A percentile compares a stretch with the other conserved stretches of the same genome.
Conservation (phyloP, 73 alveolate species). For the Blepharisma japonicum region DNA sequence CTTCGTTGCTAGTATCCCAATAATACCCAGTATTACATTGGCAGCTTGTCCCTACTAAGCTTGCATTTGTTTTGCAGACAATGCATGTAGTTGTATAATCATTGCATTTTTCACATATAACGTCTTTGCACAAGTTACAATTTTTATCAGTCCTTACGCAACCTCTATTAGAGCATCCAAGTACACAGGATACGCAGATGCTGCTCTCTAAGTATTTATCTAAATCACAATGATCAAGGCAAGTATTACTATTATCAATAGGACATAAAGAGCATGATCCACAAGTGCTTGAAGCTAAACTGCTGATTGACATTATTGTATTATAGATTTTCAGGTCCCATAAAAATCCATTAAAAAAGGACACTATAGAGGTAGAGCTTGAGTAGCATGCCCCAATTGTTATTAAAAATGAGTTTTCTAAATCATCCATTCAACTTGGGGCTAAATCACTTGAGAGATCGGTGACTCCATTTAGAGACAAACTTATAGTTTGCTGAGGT, state of each 20-base stretch:
- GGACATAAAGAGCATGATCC: background rate
- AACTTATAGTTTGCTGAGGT: no score
- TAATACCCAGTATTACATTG: background rate
- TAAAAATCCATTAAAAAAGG: background rate
- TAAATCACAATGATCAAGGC: background rate
- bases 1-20: background rate
- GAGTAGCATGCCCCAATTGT: background rate
- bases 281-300: background rate
- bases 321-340: background rate
- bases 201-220: background rate
- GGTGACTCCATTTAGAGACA: no score
- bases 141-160: background rate
- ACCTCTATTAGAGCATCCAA: background rate
- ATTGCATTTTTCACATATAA: background rate
- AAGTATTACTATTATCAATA: background rate
- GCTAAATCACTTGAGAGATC: no score
- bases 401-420: background rate
- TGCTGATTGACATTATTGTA: background rate
- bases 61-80: background rate
- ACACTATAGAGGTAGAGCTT: background rate
- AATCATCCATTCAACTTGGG: no score
- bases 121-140: slow-evolving; percentile 7
- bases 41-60: background rate
- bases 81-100: background rate
- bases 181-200: background rate